phyloP scores from a whole-genome alignment of 1,139 yeast genomes.

The Wickerhamiella infanticola region DNA sequence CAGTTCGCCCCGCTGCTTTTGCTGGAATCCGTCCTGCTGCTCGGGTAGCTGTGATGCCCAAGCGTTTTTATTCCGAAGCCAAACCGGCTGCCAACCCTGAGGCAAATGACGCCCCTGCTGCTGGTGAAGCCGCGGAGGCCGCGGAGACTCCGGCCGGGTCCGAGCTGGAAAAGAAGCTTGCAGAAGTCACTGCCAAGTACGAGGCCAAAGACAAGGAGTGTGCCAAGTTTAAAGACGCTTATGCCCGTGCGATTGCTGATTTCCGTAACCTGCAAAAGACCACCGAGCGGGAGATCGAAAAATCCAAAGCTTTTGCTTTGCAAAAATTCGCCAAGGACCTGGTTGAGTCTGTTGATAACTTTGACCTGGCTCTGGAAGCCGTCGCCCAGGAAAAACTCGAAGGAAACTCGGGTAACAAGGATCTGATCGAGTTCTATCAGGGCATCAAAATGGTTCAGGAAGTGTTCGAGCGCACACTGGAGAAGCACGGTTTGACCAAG shows the following conservation, averaged over 20 bases:
- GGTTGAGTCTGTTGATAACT: conserved; percentile 80
- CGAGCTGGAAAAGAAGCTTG: conserved; percentile 14
- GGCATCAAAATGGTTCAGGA: conserved; percentile 88
- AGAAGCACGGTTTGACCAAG: conserved; percentile 64
- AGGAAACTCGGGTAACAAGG: conserved; percentile 26
- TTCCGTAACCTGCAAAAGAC: conserved; percentile 87
- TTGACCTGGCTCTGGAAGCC: conserved; percentile 70
- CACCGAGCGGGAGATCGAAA: conserved; percentile 72
- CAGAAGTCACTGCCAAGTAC: conserved; percentile 36
- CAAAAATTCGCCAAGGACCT: conserved; percentile 88
- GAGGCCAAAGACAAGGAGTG: conserved; percentile 61
- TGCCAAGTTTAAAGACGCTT: conserved; percentile 70
- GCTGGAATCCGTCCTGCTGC: neutral
- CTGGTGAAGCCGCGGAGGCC: conserved; percentile 11
- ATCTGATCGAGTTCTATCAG: conserved; percentile 62
- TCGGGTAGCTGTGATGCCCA: neutral
- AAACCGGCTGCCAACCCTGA: conserved; percentile 7
- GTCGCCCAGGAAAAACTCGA: conserved; percentile 41
- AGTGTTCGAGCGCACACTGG: conserved; percentile 72
- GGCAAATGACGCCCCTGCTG: conserved; percentile 14
- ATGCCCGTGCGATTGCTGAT: conserved; percentile 76
- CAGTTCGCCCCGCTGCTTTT: conserved; percentile 1
- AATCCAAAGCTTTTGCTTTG: conserved; percentile 80
- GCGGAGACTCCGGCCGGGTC: conserved; percentile 14
- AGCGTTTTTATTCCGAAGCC: conserved; percentile 12